phyloP scores from a whole-genome alignment of 164 flowering plant genomes.

The Tetrastigma voinierianum region DNA sequence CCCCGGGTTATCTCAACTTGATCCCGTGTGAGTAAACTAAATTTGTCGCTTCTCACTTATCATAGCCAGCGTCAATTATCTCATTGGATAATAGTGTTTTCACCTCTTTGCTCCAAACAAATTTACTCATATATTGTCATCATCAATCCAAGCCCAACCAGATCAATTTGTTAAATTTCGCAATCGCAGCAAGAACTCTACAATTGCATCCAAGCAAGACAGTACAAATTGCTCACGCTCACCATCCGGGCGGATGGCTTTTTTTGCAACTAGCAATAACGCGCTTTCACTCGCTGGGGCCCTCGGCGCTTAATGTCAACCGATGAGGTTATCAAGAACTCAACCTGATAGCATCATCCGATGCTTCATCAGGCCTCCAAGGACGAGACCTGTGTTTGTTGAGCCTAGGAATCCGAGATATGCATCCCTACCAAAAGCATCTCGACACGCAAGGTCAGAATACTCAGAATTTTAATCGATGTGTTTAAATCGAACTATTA shows the following conservation, averaged over 20 bases:
- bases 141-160: slow-evolving; percentile 62
- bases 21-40: slow-evolving; percentile 58
- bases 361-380: no score
- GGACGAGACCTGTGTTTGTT: slow-evolving; percentile 88
- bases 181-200: slow-evolving; percentile 44
- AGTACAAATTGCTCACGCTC: no score
- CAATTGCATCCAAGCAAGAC: slow-evolving; percentile 88
- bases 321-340: slow-evolving; percentile 60
- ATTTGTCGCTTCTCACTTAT: background rate
- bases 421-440: no score
- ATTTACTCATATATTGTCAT: slow-evolving; percentile 60
- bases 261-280: background rate
- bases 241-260: background rate
- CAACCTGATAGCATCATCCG: slow-evolving; percentile 63
- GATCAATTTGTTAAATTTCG: slow-evolving; percentile 42
- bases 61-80: background rate
- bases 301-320: slow-evolving; percentile 39
- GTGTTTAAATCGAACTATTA: no score
- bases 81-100: background rate
- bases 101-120: slow-evolving; percentile 37
- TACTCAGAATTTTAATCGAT: no score
- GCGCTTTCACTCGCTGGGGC: background rate
- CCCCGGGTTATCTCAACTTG: slow-evolving; percentile 74
- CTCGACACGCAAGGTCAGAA: no score
- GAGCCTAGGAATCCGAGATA: slow-evolving; percentile 45